These are phyloP conservation scores for Niebla homalea DNA, from an alignment of 495 filamentous ascomycete genomes.

Conservation along the genomic window DNA sequence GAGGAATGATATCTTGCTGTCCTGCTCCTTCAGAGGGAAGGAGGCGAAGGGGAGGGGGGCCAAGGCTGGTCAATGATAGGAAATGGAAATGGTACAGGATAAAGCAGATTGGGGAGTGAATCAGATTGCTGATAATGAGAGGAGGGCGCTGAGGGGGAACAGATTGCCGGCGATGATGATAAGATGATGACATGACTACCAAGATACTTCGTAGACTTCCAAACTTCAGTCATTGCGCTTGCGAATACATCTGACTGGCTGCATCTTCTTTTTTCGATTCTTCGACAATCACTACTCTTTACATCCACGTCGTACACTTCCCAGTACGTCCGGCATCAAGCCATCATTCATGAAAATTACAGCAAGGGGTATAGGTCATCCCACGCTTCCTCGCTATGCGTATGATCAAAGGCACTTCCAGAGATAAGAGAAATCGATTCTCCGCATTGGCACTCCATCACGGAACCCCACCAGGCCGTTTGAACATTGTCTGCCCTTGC, in stretches of 20 bases:
- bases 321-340: neutral
- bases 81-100: neutral
- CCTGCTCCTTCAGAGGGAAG: too few relatives aligned
- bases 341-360: constrained; percentile 1
- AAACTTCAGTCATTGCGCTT: too few relatives aligned
- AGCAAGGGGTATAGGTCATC: neutral
- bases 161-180: neutral
- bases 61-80: neutral
- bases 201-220: too few relatives aligned
- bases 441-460: neutral
- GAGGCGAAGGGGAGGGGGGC: too few relatives aligned
- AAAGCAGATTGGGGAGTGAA: neutral
- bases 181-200: neutral
- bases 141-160: neutral
- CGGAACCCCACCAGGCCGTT: constrained; percentile 5
- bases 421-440: neutral
- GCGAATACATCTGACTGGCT: too few relatives aligned
- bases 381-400: constrained; percentile 2
- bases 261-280: too few relatives aligned
- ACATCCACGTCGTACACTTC: too few relatives aligned
- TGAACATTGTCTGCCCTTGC: constrained; percentile 29
- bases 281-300: too few relatives aligned
- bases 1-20: too few relatives aligned
- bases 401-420: neutral
- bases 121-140: neutral